A percentile compares a stretch with the other conserved stretches of the same genome.
Conservation (phyloP, 2,329 filamentous ascomycete species). For the Stagonosporopsis vannaccii region DNA sequence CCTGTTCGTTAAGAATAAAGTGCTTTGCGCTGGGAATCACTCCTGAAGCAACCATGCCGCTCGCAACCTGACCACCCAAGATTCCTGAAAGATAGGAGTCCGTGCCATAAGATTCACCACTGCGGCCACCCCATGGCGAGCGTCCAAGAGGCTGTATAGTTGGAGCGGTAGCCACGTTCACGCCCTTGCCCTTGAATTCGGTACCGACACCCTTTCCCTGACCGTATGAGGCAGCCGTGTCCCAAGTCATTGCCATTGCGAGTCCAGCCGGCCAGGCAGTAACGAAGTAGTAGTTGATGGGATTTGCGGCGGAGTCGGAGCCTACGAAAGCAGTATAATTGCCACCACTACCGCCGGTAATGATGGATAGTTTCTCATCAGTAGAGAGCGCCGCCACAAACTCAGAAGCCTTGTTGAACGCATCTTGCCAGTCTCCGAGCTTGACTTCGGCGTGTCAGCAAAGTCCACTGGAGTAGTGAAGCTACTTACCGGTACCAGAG, state of each 20-base stretch:
- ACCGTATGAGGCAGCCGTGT: conserved; percentile 22
- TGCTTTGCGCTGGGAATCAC: conserved; percentile 61
- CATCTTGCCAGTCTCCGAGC: conserved; percentile 26
- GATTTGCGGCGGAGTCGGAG: conserved; percentile 18
- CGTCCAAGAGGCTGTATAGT: conserved; percentile 37
- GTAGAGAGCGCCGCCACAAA: conserved; percentile 48
- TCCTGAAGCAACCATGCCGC: conserved; percentile 20
- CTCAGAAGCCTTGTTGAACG: conserved; percentile 41
- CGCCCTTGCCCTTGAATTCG: conserved; percentile 32
- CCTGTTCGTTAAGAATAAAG: conserved; percentile 16
- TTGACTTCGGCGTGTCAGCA: conserved; percentile 8
- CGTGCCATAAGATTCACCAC: conserved; percentile 30
- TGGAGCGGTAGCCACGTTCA: conserved; percentile 34
- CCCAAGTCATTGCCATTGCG: conserved; percentile 37
- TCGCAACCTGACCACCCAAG: conserved; percentile 14
- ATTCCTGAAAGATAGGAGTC: conserved; percentile 30
- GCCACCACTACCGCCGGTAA: conserved; percentile 29
- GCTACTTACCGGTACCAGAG: conserved; percentile 12
- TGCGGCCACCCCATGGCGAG: conserved; percentile 31
- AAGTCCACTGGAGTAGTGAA: too few species aligned
- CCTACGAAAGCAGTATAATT: conserved; percentile 14
- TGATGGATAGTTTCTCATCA: conserved; percentile 50
- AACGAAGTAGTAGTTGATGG: conserved; percentile 26
- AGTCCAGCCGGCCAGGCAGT: conserved; percentile 37
- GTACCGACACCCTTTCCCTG: conserved; percentile 22